Evolutionary conservation across 2,329 filamentous ascomycete genomes (phyloP), one percentile per base, ranked within the genome.

Genomic region (Xylariaceae sp.): DNA sequence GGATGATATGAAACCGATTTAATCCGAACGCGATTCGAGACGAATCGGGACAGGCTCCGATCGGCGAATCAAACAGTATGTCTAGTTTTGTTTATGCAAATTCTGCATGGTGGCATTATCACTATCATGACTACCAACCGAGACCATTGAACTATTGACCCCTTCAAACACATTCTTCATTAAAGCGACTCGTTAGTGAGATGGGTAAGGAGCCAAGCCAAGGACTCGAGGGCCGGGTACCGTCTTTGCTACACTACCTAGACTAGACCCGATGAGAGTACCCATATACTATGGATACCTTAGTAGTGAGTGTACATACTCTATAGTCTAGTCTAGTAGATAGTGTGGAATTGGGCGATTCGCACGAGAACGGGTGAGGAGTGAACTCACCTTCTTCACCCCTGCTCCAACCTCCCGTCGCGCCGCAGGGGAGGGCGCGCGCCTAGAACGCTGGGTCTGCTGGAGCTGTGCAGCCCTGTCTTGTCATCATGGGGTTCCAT

Each of bases 131-230:
- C 37, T 36, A 36, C n/a, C 40, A 45, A 34, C 39, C 23, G n/a
- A 24, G 34, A n/a, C 29, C 17, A 23, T 34, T 36, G 16, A 46
- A 24, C 19, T 3, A 39, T 19, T 28, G 39, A 16, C 57, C 53
- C 56, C 57, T 60, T 60, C 53, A 60, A 60, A 60, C 57, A 53
- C 46, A 56, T 56, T 54, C 49, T 63, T 61, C 54, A 56, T 63
- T 64, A 46, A 31, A 55, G 19, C 40, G 21, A 33, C 29, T n/a
- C 12, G 12, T 33, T 45, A 26, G 37, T 39, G 43, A 29, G 21
- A 50, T 56, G 46, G 45, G 19, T 16, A 14, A 28, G 39, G 47
- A 50, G 14, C n/a, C n/a, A n/a, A n/a, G n/a, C n/a, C n/a, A n/a
- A n/a, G n/a, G n/a, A n/a, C n/a, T 44, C 23, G 28, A 48, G 43